phyloP scores from a whole-genome alignment of 306 rosid genomes.

The Argentina anserina region DNA sequence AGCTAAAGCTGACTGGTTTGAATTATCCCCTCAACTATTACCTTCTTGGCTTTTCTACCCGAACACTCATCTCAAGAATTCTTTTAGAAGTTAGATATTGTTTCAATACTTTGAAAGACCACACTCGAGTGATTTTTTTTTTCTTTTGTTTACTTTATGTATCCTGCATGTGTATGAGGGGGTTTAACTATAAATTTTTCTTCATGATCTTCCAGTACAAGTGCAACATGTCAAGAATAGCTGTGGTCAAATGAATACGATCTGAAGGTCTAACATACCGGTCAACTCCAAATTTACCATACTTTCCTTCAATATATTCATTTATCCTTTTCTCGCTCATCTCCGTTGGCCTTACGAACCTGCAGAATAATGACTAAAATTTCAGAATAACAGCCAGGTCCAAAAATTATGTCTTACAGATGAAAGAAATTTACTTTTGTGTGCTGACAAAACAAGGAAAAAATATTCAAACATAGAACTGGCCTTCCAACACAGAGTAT shows the following conservation, averaged over 20 bases:
- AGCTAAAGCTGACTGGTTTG: not conserved
- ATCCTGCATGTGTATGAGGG: not conserved
- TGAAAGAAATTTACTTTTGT: not conserved
- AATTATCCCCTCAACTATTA: not conserved
- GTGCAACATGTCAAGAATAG: slow-evolving; percentile 8
- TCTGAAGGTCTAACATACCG: slow-evolving; percentile 47
- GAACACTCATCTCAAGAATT: not conserved
- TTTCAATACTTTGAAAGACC: not conserved
- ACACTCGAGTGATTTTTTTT: not conserved
- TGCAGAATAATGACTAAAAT: slow-evolving; percentile 30
- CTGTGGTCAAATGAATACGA: not conserved
- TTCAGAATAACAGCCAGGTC: not conserved
- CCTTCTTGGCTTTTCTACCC: not conserved
- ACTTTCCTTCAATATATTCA: slow-evolving; percentile 84
- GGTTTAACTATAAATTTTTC: not conserved
- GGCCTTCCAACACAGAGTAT: slow-evolving; percentile 4
- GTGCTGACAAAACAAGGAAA: not conserved
- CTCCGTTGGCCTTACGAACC: slow-evolving; percentile 83
- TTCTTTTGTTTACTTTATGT: not conserved
- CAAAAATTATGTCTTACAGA: not conserved
- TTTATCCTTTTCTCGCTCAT: slow-evolving; percentile 67
- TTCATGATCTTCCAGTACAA: not conserved
- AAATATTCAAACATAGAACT: not conserved
- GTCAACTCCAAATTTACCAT: slow-evolving; percentile 88
- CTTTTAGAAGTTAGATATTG: not conserved